Evolutionary conservation across 108 stramenopile species (phyloP), one percentile per base, ranked within the genome.

Genomic region (Nitzschia sp.): DNA sequence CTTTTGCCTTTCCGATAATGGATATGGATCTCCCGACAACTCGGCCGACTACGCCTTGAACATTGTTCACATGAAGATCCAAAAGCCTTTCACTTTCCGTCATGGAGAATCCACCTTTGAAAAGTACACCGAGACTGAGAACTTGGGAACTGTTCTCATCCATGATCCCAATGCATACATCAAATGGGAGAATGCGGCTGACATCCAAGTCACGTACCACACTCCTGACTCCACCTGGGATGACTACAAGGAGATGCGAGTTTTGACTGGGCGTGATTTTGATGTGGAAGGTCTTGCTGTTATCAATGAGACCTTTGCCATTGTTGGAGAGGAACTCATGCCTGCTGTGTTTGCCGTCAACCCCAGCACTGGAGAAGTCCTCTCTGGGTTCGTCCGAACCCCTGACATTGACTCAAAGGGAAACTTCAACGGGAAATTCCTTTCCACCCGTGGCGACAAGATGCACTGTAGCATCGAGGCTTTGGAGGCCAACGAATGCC

Each of bases 261-360:
- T 78, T 39, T 54, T 78, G 51, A 78, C 77, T 6, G 77, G 77
- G 6, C 65, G 77, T 54, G 77, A 78, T 46, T 78, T 78, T 54
- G 77, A 78, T 39, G 66, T 69, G 14, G 77, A 78, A 53, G 74
- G 74, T n/a, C 41, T 72, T 17, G 60, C 77, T n/a, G 77, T 78
- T 1, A 61, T 78, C 67, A 72, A 78, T 43, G 34, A 78, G 17
- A 56, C 57, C 34, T 72, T 50, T 63, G 77, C 71, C 24, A 61
- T 78, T 24, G 53, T 78, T 34, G 77, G 77, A 15, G 77, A 78
- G 34, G 77, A 78, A 42, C 59, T 78, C 29, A 78, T 78, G 71
- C 77, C 77, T 41, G 77, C 66, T 43, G 62, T 78, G 46, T 72
- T 78, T 62, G 51, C 59, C 41, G 66, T 72, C 50, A 63, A 78